Base-by-base conservation (phyloP, 495 filamentous ascomycete species). In the Penicillium egyptiacum region DNA sequence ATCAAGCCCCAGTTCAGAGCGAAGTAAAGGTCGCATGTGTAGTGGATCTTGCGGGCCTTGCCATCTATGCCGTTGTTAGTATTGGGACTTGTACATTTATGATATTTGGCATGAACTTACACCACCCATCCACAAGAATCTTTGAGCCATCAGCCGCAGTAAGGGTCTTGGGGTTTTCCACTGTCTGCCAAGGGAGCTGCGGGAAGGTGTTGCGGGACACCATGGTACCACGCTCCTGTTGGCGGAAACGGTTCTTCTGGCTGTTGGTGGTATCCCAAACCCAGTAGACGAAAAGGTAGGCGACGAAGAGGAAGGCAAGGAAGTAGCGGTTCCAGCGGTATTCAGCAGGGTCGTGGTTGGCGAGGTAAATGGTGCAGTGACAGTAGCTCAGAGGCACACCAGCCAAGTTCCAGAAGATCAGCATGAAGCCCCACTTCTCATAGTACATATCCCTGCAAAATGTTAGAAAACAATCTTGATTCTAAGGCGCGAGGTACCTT, bases 361-460 rank as follows among this genome's bases (percentile, higher is more conserved):
- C 92, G 61, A 98, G 84, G 77, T 92, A 98, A 66, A 98, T 80
- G 35, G 88, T 92, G 81, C 89, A 95, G 80, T 98, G 93, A 81
- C 94, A 98, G 82, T 98, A 98, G 57, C 85, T 91, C 43, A 98
- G 79, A 14, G 94, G 94, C 17, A 98, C 94, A 60, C 94, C 94
- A 53, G 92, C 91, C 69, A 98, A 78, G 75, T 98, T 98, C 94
- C 94, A 98, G 84, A 98, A 98, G 74, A 96, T 96, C 53, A 98
- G 82, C 93, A 98, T 96, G 79, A 98, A 98, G 64, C 94, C 94
- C 90, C 92, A 96, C 80, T 98, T 98, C 80, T 98, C 94, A 69
- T 93, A 92, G 81, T 96, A 96, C 90, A 98, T 97, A 72, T 98
- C 94, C 83, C 83, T 85, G n/a, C 4, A 25, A 35, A 40, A 42